Evolutionary conservation across 257 asterid species (phyloP).

Genomic region (Solanum piurae): DNA sequence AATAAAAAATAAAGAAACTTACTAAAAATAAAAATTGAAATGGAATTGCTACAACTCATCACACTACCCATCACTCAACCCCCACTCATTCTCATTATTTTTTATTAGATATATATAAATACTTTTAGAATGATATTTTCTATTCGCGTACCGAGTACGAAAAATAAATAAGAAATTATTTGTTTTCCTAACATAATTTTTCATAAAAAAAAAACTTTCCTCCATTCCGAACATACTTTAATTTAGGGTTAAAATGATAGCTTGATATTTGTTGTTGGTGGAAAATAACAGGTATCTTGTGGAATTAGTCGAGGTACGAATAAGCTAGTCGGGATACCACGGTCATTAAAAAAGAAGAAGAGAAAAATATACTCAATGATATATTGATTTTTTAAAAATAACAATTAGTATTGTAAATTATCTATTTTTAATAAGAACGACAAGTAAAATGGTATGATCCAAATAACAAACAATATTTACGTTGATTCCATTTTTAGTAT

Average conservation of each 20-base stretch:
- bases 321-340: rapidly evolving
- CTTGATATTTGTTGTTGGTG: not conserved
- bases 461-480: not conserved
- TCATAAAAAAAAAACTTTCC: not conserved
- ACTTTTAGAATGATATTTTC: too few relatives aligned
- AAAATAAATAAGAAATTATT: too few relatives aligned
- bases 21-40: not conserved
- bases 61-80: not conserved
- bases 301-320: not conserved
- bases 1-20: not conserved
- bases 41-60: not conserved
- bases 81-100: not conserved
- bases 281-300: too few relatives aligned
- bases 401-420: not conserved
- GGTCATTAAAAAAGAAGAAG: too few relatives aligned
- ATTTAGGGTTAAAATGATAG: not conserved
- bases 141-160: too few relatives aligned
- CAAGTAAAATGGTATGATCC: not conserved
- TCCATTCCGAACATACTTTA: too few relatives aligned
- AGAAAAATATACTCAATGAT: not conserved
- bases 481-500: not conserved
- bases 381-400: rapidly evolving
- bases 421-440: not conserved
- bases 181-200: too few relatives aligned
- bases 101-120: too few relatives aligned